Evolutionary conservation across 805 yeast species (phyloP), one percentile per base, ranked within the genome.

Genomic region (Starmerella gropengiesseri): DNA sequence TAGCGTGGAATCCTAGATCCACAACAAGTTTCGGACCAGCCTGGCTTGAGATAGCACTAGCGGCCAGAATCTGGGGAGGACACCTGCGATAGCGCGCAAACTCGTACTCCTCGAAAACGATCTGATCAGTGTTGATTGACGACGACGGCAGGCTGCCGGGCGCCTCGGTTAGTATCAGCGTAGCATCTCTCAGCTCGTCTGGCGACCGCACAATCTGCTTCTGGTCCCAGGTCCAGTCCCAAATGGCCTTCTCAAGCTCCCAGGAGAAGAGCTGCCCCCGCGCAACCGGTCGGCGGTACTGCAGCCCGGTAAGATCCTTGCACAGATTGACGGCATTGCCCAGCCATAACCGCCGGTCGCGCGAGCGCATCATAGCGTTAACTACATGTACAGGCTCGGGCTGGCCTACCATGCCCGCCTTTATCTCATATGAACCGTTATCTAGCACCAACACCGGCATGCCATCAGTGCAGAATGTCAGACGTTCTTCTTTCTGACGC

Each of bases 81-180:
- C 82, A 73, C 45, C 94, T 68, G 49, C 77, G 81, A 46, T 82
- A 71, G 25, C 75, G 71, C 12, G 69, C 69, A 55, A 91, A 81
- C 3, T 84, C 94, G 56, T 79, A 91, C 56, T 91, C 97, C 60
- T 91, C 99, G 63, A 93, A 89, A 0, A 91, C 72, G 0, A 91
- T 81, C 62, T 86, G 95, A 59, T 91, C 97, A 13, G 84, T 80
- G 59, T 81, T 81, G 52, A 77, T 77, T 28, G 93, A 81, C 25
- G 89, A 67, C 41, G 77, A 79, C 2, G 95, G 91, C 25, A 89
- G 63, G 40, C 85, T 81, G 56, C 80, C 77, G 19, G 94, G 89
- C 5, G 84, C 67, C 55, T 91, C 96, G 2, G 87, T 77, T 37
- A 83, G 68, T 0, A 86, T 67, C 31, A 91, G 65, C 43, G 80